phyloP scores from a whole-genome alignment of 225 moss, liverwort and hornwort species.

The Antitrichia curtipendula region DNA sequence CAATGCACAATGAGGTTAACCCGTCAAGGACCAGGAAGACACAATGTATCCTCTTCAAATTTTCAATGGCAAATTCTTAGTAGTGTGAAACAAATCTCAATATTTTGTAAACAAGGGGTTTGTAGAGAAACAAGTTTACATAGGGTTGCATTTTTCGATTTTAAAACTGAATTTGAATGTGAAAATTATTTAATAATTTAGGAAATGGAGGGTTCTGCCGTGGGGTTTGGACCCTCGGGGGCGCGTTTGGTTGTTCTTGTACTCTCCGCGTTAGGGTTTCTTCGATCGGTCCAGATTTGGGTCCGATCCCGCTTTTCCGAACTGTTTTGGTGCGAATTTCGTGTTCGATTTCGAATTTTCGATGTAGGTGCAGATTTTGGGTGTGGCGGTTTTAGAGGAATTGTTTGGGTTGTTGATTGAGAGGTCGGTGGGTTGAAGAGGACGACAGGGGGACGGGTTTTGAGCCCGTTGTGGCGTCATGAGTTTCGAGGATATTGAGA shows the following conservation, averaged over 20 bases:
- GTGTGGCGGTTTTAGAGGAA: not conserved
- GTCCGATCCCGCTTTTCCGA: not conserved
- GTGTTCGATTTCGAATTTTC: not conserved
- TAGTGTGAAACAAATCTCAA: too few relatives aligned
- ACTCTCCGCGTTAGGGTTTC: slow-evolving; percentile 16
- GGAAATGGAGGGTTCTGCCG: not conserved
- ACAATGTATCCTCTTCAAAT: too few relatives aligned
- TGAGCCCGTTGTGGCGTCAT: slow-evolving; percentile 4
- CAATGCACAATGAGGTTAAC: too few relatives aligned
- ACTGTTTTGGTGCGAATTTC: not conserved
- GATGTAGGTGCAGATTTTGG: not conserved
- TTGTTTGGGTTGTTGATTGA: not conserved
- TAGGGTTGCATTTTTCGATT: too few relatives aligned
- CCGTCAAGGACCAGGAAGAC: too few relatives aligned
- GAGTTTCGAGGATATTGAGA: slow-evolving; percentile 42
- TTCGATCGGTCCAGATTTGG: not conserved
- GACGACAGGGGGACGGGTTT: not conserved
- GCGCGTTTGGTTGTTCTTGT: not conserved
- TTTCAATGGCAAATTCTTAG: too few relatives aligned
- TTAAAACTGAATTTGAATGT: too few relatives aligned
- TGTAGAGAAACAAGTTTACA: too few relatives aligned
- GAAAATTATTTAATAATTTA: too few relatives aligned
- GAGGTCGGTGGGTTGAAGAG: not conserved
- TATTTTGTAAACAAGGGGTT: too few relatives aligned
- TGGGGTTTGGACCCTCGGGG: not conserved